Base-by-base conservation (phyloP, 768 basidiomycete species). In the Russula dissimulans region DNA sequence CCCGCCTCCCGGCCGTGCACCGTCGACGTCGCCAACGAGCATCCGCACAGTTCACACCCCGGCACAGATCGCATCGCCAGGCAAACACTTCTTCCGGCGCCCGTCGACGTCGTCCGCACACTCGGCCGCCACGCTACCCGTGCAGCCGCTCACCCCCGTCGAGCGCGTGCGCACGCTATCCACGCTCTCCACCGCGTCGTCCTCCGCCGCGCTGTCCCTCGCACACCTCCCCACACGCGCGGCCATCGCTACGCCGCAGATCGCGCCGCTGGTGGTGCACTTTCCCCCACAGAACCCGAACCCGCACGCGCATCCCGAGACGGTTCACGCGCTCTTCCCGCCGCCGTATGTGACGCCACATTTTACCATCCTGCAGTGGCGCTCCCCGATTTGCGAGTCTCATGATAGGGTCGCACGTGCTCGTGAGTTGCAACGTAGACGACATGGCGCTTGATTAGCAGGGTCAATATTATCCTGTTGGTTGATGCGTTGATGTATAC, bases 341-440 rank as follows among this genome's bases (percentile, higher is more conserved):
- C 79, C 81, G 3, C 87, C 87, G 44, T 89, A 89, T 68, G 70
- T 87, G 62, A 80, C 75, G 65, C 81, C 84, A 59, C 89, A 91
- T 60, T 74, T 89, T 70, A 86, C 86, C 18, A 79, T 87, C 49
- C 74, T 89, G 36, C 75, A 79, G 17, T 78, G 83, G 70, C 78
- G 84, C 52, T 82, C 79, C 53, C 87, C 89, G 26, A 73, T 90
- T 58, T 77, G 80, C 66, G 88, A 88, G 69, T 82, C 85, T 26
- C 83, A 82, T 66, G 87, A 89, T 59, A 78, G 85, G 54, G 22
- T 26, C 22, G 22, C 22, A 82, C 88, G 75, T 45, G 86, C 84
- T 31, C 61, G 61, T n/a, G 61, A 52, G 22, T 49, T 26, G 9
- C 56, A 48, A 17, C 44, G 51, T 44, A 54, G 45, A 22, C 22